A percentile compares a stretch with the other conserved stretches of the same genome.
These are phyloP conservation scores for Vararia minispora DNA, from an alignment of 768 basidiomycete genomes.

Conservation along the genomic window DNA sequence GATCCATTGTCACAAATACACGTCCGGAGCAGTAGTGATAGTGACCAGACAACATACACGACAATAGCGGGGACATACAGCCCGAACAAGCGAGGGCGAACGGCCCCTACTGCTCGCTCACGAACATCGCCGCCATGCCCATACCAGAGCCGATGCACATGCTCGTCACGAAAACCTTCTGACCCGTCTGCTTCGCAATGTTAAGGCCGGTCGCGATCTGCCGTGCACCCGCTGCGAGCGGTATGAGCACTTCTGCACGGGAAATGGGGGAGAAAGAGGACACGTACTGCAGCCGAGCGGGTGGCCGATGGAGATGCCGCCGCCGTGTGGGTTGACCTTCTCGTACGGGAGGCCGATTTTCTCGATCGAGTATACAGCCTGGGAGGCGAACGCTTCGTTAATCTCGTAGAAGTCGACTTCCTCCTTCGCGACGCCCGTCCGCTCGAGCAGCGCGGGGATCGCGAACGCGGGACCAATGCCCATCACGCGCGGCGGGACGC, in stretches of 20 bases:
- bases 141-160: conserved; percentile 91
- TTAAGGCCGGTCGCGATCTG: conserved; percentile 81
- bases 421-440: conserved; percentile 47
- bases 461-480: conserved; percentile 87
- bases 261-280: conserved; percentile 10
- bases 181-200: conserved; percentile 67
- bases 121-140: conserved; percentile 85
- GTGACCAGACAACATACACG: too few species aligned
- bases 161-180: conserved; percentile 73
- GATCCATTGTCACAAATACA: too few species aligned
- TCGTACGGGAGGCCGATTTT: conserved; percentile 57
- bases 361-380: conserved; percentile 65
- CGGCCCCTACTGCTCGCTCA: conserved; percentile 57
- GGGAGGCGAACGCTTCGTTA: conserved; percentile 84
- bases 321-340: conserved; percentile 82
- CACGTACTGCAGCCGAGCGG: conserved; percentile 75
- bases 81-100: not conserved
- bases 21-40: too few species aligned
- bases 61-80: too few species aligned
- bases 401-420: conserved; percentile 91
- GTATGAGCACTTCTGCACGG: not conserved
- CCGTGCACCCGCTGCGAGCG: conserved; percentile 56
- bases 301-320: conserved; percentile 85
- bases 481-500: conserved; percentile 84
- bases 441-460: conserved; percentile 63